Base-by-base conservation (phyloP, 2,329 filamentous ascomycete species). In the Colletotrichum sojae region DNA sequence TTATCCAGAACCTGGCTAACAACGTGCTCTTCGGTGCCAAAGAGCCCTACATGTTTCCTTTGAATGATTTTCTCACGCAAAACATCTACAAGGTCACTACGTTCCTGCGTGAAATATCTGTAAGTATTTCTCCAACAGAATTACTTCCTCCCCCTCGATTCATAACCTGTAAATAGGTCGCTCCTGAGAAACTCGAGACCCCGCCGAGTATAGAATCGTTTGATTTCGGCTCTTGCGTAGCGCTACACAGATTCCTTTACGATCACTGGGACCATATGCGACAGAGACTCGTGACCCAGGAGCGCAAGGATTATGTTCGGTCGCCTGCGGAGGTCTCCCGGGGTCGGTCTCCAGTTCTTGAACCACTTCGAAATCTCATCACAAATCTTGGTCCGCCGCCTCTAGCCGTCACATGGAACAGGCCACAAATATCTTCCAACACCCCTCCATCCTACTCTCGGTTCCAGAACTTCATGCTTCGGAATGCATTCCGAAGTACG, bases 381-480 rank as follows among this genome's bases (percentile, higher is more conserved):
- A 86, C 88, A 13, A 91, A 90, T 64, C 83, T 92, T 22, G 90
- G 90, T 0, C 89, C 90, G 12, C 90, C 90, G 18, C 90, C 90
- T 1, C 81, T 92, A 71, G 89, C 90, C 52, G 88, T 92, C 6
- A 91, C 90, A 1, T 92, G 90, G 89, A 92, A 91, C 71, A 83
- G 90, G 57, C 90, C 90, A 10, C 85, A 88, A 57, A 88, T 92
- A n/a, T 88, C 88, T 1, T 78, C 84, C 27, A 92, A 92, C 71
- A 87, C 80, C 18, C 90, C 90, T 5, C 87, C 89, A 1, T 81
- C 87, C 6, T 92, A 92, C 76, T 91, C 90, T 2, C 83, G 89
- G 25, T 92, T 92, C 72, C 90, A 92, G 72, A 89, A 92, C 72
- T 92, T 92, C 74, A 92, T 92, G 90, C 83, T 92, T 53, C 86